phyloP scores from a whole-genome alignment of 768 basidiomycete genomes.

The Lyophyllum semitale region DNA sequence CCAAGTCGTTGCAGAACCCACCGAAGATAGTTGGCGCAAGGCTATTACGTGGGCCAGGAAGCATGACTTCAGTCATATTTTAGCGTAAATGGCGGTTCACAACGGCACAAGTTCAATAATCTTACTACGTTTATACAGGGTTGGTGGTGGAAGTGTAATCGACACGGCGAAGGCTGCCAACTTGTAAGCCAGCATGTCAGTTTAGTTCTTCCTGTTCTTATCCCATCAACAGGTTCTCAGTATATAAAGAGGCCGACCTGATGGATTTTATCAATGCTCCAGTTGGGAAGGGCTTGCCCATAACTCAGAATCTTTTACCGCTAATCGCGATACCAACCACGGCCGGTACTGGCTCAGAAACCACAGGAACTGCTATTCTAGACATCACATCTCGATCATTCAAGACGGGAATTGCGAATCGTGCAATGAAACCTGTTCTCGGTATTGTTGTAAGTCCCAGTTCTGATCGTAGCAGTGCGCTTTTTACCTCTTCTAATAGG shows the following conservation, averaged over 20 bases:
- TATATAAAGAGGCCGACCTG: slow-evolving; percentile 89
- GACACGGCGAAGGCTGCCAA: slow-evolving; percentile 97
- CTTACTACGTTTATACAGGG: slow-evolving; percentile 40
- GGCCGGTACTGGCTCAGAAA: slow-evolving; percentile 91
- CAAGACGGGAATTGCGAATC: slow-evolving; percentile 95
- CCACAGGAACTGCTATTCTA: slow-evolving; percentile 92
- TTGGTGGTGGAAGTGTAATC: slow-evolving; percentile 93
- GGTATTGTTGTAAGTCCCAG: slow-evolving; percentile 64
- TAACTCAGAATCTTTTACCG: slow-evolving; percentile 72
- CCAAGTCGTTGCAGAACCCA: slow-evolving; percentile 85
- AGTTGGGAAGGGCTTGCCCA: slow-evolving; percentile 87
- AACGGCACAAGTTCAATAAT: background rate
- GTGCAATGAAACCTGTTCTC: slow-evolving; percentile 87
- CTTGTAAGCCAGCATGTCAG: slow-evolving; percentile 45
- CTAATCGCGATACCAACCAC: slow-evolving; percentile 81
- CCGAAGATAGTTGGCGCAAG: slow-evolving; percentile 84
- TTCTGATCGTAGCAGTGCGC: background rate
- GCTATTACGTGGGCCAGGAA: slow-evolving; percentile 88
- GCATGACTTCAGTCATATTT: slow-evolving; percentile 91
- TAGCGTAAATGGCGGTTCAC: slow-evolving; percentile 59
- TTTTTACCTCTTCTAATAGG: slow-evolving; percentile 33
- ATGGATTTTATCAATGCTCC: slow-evolving; percentile 98
- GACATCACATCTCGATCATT: slow-evolving; percentile 90
- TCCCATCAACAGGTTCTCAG: slow-evolving; percentile 61
- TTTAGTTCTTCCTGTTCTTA: background rate